Evolutionary conservation across 2,329 filamentous ascomycete genomes (phyloP).

Genomic region (Neurospora sp.): DNA sequence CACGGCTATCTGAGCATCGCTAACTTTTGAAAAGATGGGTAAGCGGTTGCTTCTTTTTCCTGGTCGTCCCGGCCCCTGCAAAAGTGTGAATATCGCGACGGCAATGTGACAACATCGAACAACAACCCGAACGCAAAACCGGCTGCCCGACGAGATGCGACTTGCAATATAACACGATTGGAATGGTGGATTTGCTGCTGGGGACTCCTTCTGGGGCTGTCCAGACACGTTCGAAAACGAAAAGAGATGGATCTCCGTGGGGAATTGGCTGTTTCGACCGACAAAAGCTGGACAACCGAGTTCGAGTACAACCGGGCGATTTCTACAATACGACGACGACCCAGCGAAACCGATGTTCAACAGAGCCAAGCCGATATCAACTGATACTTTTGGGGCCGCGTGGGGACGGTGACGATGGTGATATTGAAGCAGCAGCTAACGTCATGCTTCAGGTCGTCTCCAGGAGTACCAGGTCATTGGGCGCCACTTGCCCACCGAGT

Average conservation of each 20-base stretch:
- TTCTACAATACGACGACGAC: not conserved
- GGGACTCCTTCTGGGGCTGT: not conserved
- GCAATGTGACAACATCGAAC: not conserved
- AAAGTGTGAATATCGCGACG: not conserved
- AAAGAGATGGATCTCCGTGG: not conserved
- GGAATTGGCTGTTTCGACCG: not conserved
- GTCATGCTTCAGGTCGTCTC: slow-evolving; percentile 70
- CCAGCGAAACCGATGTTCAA: not conserved
- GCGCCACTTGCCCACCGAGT: slow-evolving; percentile 95
- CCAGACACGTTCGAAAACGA: not conserved
- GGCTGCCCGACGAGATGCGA: not conserved
- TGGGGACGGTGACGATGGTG: not conserved
- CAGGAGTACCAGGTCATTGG: slow-evolving; percentile 99
- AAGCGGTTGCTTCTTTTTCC: slow-evolving; percentile 30
- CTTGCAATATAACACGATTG: not conserved
- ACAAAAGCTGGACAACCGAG: not conserved
- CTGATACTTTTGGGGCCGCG: not conserved
- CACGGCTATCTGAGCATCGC: not conserved
- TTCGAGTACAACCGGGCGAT: not conserved
- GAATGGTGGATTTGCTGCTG: not conserved
- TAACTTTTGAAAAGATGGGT: slow-evolving; percentile 44
- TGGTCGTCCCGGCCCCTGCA: slow-evolving; percentile 8
- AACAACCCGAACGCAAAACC: slow-evolving; percentile 1
- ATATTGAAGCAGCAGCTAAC: slow-evolving; percentile 11
- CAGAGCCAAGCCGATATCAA: not conserved